Conservation (phyloP, 768 basidiomycete species). For the Auricularia auricula-judae region DNA sequence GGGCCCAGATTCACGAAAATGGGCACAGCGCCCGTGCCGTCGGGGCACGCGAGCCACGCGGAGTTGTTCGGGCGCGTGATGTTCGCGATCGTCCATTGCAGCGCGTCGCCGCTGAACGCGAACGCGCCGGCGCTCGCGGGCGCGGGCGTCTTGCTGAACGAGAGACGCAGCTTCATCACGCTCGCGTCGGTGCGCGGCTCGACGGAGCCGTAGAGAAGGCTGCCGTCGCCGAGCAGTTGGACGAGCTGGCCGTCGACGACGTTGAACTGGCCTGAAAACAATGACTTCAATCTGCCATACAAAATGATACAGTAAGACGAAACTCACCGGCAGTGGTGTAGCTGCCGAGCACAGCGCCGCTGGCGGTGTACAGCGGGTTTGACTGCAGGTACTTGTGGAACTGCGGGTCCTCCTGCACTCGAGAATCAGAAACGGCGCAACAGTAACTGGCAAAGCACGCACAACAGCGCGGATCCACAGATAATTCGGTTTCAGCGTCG, state of each 20-base stretch:
- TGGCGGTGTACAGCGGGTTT: constrained; percentile 21
- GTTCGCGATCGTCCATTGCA: constrained; percentile 43
- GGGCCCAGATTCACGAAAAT: constrained; percentile 46
- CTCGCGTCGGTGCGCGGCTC: constrained; percentile 34
- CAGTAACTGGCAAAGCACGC: constrained; percentile 11
- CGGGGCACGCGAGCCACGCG: constrained; percentile 52
- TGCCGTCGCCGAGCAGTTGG: constrained; percentile 32
- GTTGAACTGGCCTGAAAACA: constrained; percentile 38
- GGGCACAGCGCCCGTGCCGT: constrained; percentile 29
- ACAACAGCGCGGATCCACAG: constrained; percentile 51
- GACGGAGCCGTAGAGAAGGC: constrained; percentile 38
- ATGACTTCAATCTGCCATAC: constrained; percentile 46
- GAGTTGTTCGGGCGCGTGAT: constrained; percentile 34
- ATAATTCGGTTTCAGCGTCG: constrained; percentile 38
- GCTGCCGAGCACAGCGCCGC: constrained; percentile 40
- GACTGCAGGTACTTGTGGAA: constrained; percentile 55
- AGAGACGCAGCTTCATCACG: constrained; percentile 37
- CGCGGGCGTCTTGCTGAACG: constrained; percentile 36
- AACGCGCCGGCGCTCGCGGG: constrained; percentile 34
- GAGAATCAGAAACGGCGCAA: too few relatives aligned
- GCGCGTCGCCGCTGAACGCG: constrained; percentile 44
- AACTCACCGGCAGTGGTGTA: constrained; percentile 16
- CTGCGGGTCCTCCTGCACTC: constrained; percentile 37
- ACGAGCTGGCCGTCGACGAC: constrained; percentile 44
- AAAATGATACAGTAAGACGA: neutral